A percentile compares a stretch with the other conserved stretches of the same genome.
These are phyloP conservation scores for Echium plantagineum DNA, from an alignment of 257 asterid genomes.

Conservation along the genomic window DNA sequence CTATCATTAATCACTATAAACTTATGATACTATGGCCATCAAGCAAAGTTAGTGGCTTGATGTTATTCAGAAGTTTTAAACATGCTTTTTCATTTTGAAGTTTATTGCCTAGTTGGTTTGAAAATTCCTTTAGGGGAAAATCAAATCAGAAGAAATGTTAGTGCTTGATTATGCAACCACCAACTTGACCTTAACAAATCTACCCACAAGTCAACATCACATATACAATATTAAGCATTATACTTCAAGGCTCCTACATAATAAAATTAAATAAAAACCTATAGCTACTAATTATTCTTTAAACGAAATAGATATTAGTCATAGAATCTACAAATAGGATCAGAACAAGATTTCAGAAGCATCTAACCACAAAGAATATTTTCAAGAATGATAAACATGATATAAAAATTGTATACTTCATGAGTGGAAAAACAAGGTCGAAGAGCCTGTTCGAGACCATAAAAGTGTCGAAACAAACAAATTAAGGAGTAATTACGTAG, in stretches of 20 bases:
- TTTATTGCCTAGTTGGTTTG: background rate
- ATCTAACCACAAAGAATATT: background rate
- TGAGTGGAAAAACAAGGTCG: background rate
- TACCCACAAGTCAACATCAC: background rate
- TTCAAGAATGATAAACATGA: background rate
- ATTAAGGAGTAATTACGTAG: background rate
- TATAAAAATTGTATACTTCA: background rate
- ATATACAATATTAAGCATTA: background rate
- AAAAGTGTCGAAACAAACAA: too few species aligned
- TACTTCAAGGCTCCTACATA: background rate
- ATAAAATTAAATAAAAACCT: too few species aligned
- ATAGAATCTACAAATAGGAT: background rate
- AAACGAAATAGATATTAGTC: background rate
- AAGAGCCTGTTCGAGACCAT: too few species aligned
- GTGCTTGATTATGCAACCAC: background rate
- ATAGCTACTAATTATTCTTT: background rate
- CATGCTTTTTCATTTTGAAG: background rate
- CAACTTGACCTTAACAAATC: background rate
- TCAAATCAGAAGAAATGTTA: background rate
- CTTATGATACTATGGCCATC: too few species aligned
- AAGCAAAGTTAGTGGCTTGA: background rate
- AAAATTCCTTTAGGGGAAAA: background rate
- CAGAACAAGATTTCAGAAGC: background rate
- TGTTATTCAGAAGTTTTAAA: background rate
- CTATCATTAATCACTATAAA: too few species aligned